A percentile compares a stretch with the other conserved stretches of the same genome.
These are phyloP conservation scores for Saccharum spontaneum DNA, from an alignment of 176 grass and related monocot genomes.

Conservation along the genomic window DNA sequence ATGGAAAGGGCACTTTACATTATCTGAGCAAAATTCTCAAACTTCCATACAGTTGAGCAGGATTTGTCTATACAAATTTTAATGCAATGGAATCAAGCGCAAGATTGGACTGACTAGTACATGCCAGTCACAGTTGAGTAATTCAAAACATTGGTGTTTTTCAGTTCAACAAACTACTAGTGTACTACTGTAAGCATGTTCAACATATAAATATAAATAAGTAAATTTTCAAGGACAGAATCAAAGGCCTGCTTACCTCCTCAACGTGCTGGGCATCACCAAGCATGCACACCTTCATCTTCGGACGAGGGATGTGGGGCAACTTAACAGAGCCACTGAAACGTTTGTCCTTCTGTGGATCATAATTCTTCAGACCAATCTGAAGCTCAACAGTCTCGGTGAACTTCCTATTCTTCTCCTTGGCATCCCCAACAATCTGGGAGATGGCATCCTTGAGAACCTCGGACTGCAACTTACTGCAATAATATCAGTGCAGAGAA, in stretches of 20 bases:
- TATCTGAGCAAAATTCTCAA: neutral
- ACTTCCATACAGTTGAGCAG: neutral
- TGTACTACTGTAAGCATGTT: neutral
- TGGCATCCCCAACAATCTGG: constrained; percentile 43
- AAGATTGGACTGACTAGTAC: too few species aligned
- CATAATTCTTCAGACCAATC: constrained; percentile 89
- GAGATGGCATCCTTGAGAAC: constrained; percentile 60
- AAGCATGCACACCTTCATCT: constrained; percentile 94
- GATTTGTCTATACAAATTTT: neutral
- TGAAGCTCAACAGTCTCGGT: constrained; percentile 74
- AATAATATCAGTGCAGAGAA: neutral
- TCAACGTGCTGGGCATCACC: constrained; percentile 77
- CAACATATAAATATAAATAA: neutral
- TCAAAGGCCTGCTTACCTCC: constrained; percentile 35
- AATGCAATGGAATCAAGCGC: neutral
- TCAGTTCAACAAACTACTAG: neutral
- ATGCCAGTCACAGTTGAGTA: neutral
- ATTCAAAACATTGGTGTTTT: neutral
- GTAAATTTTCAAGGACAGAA: neutral
- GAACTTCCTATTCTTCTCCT: constrained; percentile 76
- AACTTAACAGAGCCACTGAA: constrained; percentile 81
- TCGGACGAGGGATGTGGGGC: constrained; percentile 70
- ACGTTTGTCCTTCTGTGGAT: constrained; percentile 81
- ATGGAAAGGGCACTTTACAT: neutral
- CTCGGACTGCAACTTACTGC: constrained; percentile 67